Percentiles rank a stretch among this genome's conserved stretches.
These are phyloP conservation scores for Emiliania huxleyi DNA, from an alignment of 78 protist genomes.

Conservation along the genomic window DNA sequence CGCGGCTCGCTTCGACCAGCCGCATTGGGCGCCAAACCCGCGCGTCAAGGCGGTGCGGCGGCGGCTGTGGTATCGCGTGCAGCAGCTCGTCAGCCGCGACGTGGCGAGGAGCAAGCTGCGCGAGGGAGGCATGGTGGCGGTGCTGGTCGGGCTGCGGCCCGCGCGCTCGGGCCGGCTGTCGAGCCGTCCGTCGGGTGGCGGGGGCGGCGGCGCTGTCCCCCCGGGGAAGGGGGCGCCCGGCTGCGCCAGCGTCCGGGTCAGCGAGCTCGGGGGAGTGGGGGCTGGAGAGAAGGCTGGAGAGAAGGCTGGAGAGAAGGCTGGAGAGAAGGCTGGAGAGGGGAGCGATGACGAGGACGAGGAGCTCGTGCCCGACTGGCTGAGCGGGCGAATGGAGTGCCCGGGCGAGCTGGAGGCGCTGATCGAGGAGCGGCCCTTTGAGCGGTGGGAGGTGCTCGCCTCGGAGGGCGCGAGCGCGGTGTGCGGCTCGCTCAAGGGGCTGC, in stretches of 20 bases:
- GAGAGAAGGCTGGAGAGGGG: too few relatives aligned
- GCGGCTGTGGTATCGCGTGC: neutral
- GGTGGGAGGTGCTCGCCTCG: neutral
- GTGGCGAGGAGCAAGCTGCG: neutral
- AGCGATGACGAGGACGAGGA: neutral
- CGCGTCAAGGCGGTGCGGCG: neutral
- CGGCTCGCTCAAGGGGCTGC: neutral
- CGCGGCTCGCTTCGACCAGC: neutral
- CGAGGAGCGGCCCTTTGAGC: neutral
- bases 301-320: too few relatives aligned
- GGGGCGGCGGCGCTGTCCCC: too few relatives aligned
- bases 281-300: too few relatives aligned
- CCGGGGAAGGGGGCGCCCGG: too few relatives aligned
- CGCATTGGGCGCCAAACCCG: neutral
- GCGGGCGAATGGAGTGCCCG: neutral
- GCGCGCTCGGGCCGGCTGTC: neutral
- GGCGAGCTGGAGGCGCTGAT: neutral
- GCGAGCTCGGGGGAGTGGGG: too few relatives aligned
- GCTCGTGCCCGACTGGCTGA: neutral
- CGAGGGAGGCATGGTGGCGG: neutral
- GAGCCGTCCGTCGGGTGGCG: too few relatives aligned
- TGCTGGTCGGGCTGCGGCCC: neutral
- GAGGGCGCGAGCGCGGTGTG: neutral
- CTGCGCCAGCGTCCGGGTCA: too few relatives aligned
- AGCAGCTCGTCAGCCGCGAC: neutral